These are phyloP conservation scores for Botryosphaeria dothidea DNA, from an alignment of 2,329 filamentous ascomycete genomes.

Conservation along the genomic window DNA sequence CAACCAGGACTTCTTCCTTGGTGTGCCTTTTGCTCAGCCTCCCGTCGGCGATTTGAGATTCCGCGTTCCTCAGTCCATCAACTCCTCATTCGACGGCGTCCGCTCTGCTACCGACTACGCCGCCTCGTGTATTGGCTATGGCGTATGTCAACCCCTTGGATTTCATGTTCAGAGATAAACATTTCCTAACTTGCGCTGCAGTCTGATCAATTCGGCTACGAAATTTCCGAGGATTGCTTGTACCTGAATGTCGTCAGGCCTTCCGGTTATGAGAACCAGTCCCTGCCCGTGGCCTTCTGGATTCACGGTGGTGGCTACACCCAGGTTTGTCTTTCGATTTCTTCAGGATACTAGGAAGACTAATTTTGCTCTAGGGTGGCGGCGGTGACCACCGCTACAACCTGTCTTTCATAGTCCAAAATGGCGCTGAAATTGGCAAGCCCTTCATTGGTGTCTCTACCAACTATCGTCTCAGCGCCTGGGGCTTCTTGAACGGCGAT, in stretches of 20 bases:
- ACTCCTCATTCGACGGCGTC: slow-evolving; percentile 44
- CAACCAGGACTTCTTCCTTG: slow-evolving; percentile 50
- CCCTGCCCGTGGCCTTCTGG: slow-evolving; percentile 61
- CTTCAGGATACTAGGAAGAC: neutral
- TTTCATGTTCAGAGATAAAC: neutral
- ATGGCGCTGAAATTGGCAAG: slow-evolving; percentile 39
- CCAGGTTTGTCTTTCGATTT: slow-evolving; percentile 11
- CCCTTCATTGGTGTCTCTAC: slow-evolving; percentile 38
- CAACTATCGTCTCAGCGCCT: slow-evolving; percentile 59
- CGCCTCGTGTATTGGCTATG: slow-evolving; percentile 44
- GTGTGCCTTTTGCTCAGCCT: slow-evolving; percentile 59
- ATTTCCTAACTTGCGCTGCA: neutral
- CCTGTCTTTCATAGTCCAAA: slow-evolving; percentile 59
- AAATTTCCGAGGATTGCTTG: slow-evolving; percentile 58
- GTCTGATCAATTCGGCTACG: slow-evolving; percentile 23
- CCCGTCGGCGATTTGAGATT: slow-evolving; percentile 57
- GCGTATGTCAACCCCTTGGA: slow-evolving; percentile 21
- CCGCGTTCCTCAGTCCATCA: slow-evolving; percentile 50
- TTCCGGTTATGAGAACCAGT: slow-evolving; percentile 43
- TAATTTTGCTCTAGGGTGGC: slow-evolving; percentile 43
- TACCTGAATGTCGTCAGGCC: slow-evolving; percentile 64
- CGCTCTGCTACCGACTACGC: slow-evolving; percentile 44
- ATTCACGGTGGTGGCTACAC: slow-evolving; percentile 55
- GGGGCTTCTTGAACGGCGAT: slow-evolving; percentile 68
- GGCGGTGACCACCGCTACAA: slow-evolving; percentile 58